Base-by-base conservation (phyloP, 179 eudicot genomes). In the Patellifolia procumbens region DNA sequence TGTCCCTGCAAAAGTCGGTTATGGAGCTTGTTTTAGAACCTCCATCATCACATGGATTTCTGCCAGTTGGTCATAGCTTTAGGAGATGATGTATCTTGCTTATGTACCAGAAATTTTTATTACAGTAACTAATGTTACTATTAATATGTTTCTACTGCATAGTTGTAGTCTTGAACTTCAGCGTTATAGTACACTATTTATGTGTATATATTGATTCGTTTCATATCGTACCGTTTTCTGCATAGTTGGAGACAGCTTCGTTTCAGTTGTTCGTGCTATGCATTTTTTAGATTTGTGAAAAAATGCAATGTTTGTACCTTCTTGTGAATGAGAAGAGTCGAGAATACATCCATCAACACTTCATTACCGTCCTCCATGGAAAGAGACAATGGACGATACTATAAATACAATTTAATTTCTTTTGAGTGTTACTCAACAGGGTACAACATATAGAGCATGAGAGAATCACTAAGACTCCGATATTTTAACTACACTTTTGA, bases 21-120 rank as follows among this genome's bases (percentile, higher is more conserved):
- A 35, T 46, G 13, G 20, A 43, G 1, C 34, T 22, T 48, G n/a
- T 49, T 78, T 29, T 49, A 11, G 42, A 16, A 35, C 42, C 73
- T n/a, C 24, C 45, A 73, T 20, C 70, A 20, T 74, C 43, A 12
- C 17, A 28, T 37, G 67, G 31, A 29, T 42, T n/a, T 56, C 24
- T 49, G 64, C 56, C 43, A 53, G 5, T 65, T 66, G 11, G 20
- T 37, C 24, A 46, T 28, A 60, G 70, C 16, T 28, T 16, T 13
- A 49, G 29, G 34, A 39, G 76, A 45, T 68, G 75, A 20, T 73
- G 52, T 51, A 58, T 69, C 74, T 42, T 69, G 20, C 59, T 28
- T 3, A n/a, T 31, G 42, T 76, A 45, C n/a, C 19, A 2, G n/a
- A 35, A 2, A 32, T 60, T 8, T 60, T 8, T 2, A 63, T 28